Conservation (phyloP, 352 stramenopile species). For the Pythium plurisporium region DNA sequence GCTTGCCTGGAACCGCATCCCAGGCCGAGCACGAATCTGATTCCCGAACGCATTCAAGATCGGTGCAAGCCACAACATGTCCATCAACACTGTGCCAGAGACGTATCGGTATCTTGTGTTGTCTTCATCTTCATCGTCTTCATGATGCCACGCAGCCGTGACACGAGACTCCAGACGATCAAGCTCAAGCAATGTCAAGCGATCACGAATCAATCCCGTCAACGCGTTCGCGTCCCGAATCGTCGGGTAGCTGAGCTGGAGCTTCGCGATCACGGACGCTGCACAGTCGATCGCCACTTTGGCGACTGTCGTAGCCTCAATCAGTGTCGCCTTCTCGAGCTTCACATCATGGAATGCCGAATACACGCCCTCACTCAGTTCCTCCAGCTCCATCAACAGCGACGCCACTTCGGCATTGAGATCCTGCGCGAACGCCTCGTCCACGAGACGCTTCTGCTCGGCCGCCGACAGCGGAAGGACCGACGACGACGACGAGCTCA, state of each 20-base stretch:
- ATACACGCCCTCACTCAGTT: constrained; percentile 15
- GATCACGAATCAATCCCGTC: not conserved
- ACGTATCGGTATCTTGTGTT: not conserved
- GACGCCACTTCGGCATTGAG: constrained; percentile 21
- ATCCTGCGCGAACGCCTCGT: constrained; percentile 25
- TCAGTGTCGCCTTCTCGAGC: constrained; percentile 26
- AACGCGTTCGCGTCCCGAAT: not conserved
- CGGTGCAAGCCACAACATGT: not conserved
- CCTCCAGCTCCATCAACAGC: constrained; percentile 28
- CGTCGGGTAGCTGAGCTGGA: constrained; percentile 20
- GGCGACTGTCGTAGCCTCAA: constrained; percentile 29
- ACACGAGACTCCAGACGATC: not conserved
- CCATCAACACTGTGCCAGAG: not conserved
- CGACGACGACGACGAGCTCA: not conserved
- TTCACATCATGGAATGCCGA: constrained; percentile 28
- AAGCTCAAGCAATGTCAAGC: not conserved
- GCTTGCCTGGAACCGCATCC: too few species aligned
- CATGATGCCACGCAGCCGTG: not conserved
- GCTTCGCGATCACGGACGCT: constrained; percentile 14
- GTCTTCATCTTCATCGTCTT: not conserved
- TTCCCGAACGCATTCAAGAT: not conserved
- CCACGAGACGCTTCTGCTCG: not conserved
- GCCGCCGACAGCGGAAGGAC: not conserved
- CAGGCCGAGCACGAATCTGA: too few species aligned
- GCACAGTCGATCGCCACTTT: constrained; percentile 27